phyloP scores from a whole-genome alignment of 768 basidiomycete genomes.

The Naganishia randhawae region DNA sequence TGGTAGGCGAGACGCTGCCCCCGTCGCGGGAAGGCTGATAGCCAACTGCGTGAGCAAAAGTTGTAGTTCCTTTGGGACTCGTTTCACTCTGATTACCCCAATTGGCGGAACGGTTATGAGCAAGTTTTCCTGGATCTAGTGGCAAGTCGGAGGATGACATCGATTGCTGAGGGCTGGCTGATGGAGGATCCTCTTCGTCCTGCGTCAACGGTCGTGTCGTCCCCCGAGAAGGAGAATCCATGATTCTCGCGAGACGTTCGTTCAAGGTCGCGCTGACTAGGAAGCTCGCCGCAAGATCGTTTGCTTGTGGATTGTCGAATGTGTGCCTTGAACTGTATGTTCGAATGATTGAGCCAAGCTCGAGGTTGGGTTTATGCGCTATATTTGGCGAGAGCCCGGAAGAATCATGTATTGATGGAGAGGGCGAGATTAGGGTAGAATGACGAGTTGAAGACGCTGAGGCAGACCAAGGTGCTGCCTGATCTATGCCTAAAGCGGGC shows the following conservation, averaged over 20 bases:
- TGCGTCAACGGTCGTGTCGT: background rate
- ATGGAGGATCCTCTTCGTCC: background rate
- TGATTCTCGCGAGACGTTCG: background rate
- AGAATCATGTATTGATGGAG: background rate
- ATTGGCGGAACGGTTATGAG: background rate
- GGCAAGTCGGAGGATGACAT: background rate
- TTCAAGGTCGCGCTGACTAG: no score
- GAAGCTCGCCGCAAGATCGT: no score
- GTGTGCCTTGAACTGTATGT: no score
- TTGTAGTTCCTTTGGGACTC: background rate
- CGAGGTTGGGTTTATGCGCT: background rate
- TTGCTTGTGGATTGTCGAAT: no score
- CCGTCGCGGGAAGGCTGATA: background rate
- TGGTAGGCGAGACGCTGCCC: background rate
- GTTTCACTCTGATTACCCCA: background rate
- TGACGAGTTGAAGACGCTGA: background rate
- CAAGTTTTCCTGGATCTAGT: background rate
- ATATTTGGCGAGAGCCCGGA: background rate
- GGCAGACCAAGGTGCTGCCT: background rate
- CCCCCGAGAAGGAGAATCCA: background rate
- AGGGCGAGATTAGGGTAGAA: background rate
- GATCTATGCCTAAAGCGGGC: background rate
- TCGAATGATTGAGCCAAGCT: background rate
- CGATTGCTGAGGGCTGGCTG: background rate
- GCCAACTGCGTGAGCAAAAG: background rate